Evolutionary conservation across 1,284 basidiomycete genomes (phyloP).

Genomic region (Vanrija pseudolonga): DNA sequence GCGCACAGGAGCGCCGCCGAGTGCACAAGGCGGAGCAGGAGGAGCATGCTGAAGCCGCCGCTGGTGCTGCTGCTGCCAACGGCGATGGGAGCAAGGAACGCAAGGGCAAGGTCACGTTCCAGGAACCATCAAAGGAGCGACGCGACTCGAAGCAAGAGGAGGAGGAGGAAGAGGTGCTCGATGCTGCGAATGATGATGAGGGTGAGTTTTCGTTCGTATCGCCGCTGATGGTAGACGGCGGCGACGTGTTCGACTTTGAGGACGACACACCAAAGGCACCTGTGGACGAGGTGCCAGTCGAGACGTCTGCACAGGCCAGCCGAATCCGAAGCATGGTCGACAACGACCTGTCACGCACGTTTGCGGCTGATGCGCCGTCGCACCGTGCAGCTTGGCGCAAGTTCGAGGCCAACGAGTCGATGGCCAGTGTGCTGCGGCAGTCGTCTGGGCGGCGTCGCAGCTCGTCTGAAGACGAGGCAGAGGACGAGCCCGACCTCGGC

Average conservation of each 20-base stretch:
- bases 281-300: not conserved
- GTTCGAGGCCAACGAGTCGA: conserved; percentile 24
- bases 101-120: conserved; percentile 10
- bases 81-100: not conserved
- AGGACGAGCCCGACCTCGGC: conserved; percentile 3
- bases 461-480: conserved; percentile 22
- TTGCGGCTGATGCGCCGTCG: conserved; percentile 46
- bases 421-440: conserved; percentile 9
- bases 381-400: conserved; percentile 45
- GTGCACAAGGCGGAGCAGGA: conserved; percentile 2
- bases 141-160: conserved; percentile 8
- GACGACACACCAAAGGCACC: conserved; percentile 21
- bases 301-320: not conserved
- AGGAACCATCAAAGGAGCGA: conserved; percentile 5
- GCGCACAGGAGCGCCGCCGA: conserved; percentile 3
- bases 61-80: not conserved
- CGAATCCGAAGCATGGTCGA: conserved; percentile 34
- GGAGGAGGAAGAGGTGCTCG: conserved; percentile 6
- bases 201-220: conserved; percentile 15
- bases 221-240: conserved; percentile 21
- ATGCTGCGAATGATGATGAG: conserved; percentile 18
- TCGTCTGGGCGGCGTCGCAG: conserved; percentile 2
- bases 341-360: conserved; percentile 41
- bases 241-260: conserved; percentile 48
- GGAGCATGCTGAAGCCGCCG: too few relatives aligned